phyloP scores from a whole-genome alignment of 1,284 basidiomycete genomes.

The Xerocomus nothofagi region DNA sequence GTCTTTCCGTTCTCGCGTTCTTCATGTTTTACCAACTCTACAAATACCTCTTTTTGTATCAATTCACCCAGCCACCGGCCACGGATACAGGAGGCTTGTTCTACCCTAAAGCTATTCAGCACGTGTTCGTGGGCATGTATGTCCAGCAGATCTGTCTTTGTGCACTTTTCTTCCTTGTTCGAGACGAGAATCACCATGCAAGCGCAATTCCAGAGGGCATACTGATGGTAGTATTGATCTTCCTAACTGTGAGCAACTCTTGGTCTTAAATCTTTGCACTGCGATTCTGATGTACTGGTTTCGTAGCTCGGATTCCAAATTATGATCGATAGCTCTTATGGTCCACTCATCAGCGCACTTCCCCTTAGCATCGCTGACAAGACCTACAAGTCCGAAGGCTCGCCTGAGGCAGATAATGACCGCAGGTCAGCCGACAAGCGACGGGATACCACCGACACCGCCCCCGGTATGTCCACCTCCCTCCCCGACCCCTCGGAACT shows the following conservation, averaged over 20 bases:
- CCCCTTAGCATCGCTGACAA: constrained; percentile 79
- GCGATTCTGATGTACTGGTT: constrained; percentile 1
- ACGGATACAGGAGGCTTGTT: constrained; percentile 92
- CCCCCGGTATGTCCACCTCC: constrained; percentile 3
- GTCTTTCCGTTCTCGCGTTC: constrained; percentile 83
- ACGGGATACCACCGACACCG: constrained; percentile 15
- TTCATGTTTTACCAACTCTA: constrained; percentile 82
- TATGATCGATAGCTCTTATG: constrained; percentile 68
- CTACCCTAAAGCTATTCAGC: constrained; percentile 93
- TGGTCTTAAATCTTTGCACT: neutral
- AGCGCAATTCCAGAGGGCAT: constrained; percentile 72
- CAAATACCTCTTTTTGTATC: constrained; percentile 88
- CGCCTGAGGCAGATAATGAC: constrained; percentile 30
- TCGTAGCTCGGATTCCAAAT: constrained; percentile 66
- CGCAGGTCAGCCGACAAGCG: constrained; percentile 14
- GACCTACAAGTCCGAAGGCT: constrained; percentile 42
- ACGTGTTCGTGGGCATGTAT: constrained; percentile 93
- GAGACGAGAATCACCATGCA: constrained; percentile 49
- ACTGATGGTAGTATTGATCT: constrained; percentile 82
- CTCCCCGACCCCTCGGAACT: constrained; percentile 6
- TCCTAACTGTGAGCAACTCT: constrained; percentile 63
- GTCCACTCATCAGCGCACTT: constrained; percentile 62
- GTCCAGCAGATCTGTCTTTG: constrained; percentile 77
- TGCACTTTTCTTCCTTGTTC: constrained; percentile 86
- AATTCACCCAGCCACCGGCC: constrained; percentile 70